These are phyloP conservation scores for Candida sonorensis DNA, from an alignment of 805 yeast species.

Conservation along the genomic window DNA sequence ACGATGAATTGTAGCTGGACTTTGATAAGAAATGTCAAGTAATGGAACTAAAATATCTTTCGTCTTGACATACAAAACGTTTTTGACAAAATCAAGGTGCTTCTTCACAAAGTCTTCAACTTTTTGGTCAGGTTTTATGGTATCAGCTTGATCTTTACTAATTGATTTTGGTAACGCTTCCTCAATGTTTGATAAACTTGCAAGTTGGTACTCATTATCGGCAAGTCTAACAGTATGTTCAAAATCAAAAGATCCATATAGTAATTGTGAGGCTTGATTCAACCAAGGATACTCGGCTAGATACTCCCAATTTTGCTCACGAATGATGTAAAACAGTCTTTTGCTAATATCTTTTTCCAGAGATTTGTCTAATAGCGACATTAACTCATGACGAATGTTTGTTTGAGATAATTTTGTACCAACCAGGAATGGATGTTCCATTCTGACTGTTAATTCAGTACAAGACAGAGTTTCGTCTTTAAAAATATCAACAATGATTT, in stretches of 20 bases:
- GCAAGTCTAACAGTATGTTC: slow-evolving; percentile 40
- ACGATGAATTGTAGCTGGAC: slow-evolving; percentile 68
- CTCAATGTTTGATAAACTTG: slow-evolving; percentile 42
- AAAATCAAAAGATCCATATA: slow-evolving; percentile 69
- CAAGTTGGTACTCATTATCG: slow-evolving; percentile 43
- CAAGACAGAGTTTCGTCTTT: slow-evolving; percentile 70
- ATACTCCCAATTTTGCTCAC: slow-evolving; percentile 97
- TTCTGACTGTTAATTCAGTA: slow-evolving; percentile 84
- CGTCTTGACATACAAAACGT: slow-evolving; percentile 35
- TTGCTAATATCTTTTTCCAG: slow-evolving; percentile 72
- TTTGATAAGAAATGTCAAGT: slow-evolving; percentile 73
- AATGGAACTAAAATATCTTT: slow-evolving; percentile 63
- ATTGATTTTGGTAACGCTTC: slow-evolving; percentile 21
- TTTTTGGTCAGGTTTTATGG: slow-evolving; percentile 6
- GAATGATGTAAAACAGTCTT: slow-evolving; percentile 76
- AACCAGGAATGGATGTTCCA: slow-evolving; percentile 94
- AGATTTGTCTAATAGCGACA: slow-evolving; percentile 72
- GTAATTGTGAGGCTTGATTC: slow-evolving; percentile 82
- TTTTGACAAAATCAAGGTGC: slow-evolving; percentile 20
- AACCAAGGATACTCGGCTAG: slow-evolving; percentile 92
- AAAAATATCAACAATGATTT: slow-evolving; percentile 81
- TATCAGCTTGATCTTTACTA: slow-evolving; percentile 13
- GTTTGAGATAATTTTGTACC: slow-evolving; percentile 85
- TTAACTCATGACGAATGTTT: slow-evolving; percentile 63
- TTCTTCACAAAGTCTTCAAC: slow-evolving; percentile 13